Base-by-base conservation (phyloP, 164 flowering plant species). In the Euptelea pleiosperma region DNA sequence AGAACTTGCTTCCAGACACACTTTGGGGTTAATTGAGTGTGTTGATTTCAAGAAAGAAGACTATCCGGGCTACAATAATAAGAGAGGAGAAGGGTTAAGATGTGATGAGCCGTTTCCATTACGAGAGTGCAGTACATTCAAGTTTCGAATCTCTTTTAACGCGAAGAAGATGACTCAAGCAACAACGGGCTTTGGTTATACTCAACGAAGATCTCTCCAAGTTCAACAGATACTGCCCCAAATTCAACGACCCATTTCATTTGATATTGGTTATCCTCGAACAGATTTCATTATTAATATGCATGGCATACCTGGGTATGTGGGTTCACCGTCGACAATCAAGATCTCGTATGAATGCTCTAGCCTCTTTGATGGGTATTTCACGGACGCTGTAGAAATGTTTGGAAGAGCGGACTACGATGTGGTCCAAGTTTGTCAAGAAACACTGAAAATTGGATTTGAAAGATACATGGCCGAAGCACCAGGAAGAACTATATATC, bases 21-120 rank as follows among this genome's bases (percentile, higher is more conserved):
- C 60, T 15, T 55, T 83, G 55, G 6, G 1, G 9, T 55, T 74
- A 55, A 52, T 58, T 29, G 77, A 70, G 6, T 14, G 62, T 50
- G 79, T 60, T 25, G 64, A 62, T 1, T 80, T 79, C 46, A 62
- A 52, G 9, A 70, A 11, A 9, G 54, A 39, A 18, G 74, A 79
- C 50, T 79, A 72, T 55, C 79, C 77, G 2, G 75, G 79, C 50
- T 79, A 79, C 60, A 39, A 61, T 3, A 72, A 79, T 42, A 79
- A 79, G 61, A 72, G 68, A 62, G 84, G 81, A 40, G 64, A 48
- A 9, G 69, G 81, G 7, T 37, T 39, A 10, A 54, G 56, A 51
- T 50, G 63, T 31, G 72, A 73, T 51, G 66, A 68, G 33, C 60
- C 77, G 6, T 78, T 75, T 46, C 70, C 36, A 6, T 49, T 77